phyloP scores from a whole-genome alignment of 2,329 filamentous ascomycete genomes.

The Botrytis squamosa region DNA sequence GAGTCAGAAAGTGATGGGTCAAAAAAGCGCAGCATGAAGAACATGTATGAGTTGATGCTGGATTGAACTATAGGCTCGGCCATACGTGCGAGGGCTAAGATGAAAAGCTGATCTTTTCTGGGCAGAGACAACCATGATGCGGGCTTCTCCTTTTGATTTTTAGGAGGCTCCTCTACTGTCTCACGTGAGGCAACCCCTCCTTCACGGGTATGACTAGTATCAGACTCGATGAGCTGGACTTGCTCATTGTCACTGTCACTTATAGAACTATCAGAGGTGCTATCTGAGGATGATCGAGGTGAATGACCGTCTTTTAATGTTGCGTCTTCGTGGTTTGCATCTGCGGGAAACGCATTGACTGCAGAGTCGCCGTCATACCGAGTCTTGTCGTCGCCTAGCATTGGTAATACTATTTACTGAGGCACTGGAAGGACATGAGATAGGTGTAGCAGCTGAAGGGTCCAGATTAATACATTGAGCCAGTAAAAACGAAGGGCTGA shows the following conservation, averaged over 20 bases:
- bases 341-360: background rate
- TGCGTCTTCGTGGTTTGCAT: background rate
- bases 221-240: background rate
- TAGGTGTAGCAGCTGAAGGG: background rate
- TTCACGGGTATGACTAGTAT: background rate
- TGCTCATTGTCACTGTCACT: background rate
- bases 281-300: background rate
- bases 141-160: background rate
- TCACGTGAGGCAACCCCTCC: background rate
- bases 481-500: background rate
- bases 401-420: background rate
- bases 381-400: background rate
- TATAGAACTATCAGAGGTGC: background rate
- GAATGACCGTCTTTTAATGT: background rate
- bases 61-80: conserved; percentile 11
- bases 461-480: background rate
- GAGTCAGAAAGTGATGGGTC: background rate
- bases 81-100: conserved; percentile 1
- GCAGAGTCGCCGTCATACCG: background rate
- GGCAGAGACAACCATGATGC: background rate
- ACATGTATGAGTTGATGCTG: conserved; percentile 9
- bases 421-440: background rate
- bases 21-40: conserved; percentile 6
- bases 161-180: background rate
- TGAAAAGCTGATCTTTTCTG: conserved; percentile 1